Evolutionary conservation across 176 grass and related monocot genomes (phyloP).

Genomic region (Paspalum vaginatum): DNA sequence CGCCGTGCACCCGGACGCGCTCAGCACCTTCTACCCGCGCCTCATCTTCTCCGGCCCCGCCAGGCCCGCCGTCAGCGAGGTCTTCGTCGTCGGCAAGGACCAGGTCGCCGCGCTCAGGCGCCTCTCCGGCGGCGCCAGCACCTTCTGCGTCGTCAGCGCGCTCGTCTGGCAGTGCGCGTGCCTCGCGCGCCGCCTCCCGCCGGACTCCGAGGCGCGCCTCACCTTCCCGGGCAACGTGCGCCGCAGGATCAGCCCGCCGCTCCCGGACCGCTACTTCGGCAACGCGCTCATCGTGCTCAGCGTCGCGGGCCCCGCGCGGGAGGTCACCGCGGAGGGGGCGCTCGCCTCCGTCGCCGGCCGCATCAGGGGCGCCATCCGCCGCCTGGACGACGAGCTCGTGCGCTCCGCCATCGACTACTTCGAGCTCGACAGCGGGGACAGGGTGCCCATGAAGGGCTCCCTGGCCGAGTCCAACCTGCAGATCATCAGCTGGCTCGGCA

Average conservation of each 20-base stretch:
- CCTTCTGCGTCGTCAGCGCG: constrained; percentile 38
- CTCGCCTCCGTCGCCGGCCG: not conserved
- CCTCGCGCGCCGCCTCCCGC: constrained; percentile 24
- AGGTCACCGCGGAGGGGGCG: not conserved
- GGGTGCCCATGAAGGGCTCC: not conserved
- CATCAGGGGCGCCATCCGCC: not conserved
- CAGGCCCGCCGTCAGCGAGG: not conserved
- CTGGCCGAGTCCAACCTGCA: constrained; percentile 16
- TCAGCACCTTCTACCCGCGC: not conserved
- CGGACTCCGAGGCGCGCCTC: not conserved
- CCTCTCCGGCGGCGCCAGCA: constrained; percentile 9
- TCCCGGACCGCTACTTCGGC: not conserved
- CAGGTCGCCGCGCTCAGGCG: constrained; percentile 11
- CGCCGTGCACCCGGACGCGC: not conserved
- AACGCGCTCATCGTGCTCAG: not conserved
- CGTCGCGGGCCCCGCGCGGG: not conserved
- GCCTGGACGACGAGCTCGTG: not conserved
- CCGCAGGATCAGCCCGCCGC: not conserved
- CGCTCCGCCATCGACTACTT: not conserved
- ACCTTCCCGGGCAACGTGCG: not conserved
- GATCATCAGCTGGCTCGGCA: constrained; percentile 44
- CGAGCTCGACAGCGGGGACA: not conserved
- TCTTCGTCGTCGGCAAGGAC: not conserved
- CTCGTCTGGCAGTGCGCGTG: constrained; percentile 49
- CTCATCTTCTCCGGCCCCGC: not conserved